Base-by-base conservation (phyloP, 2,329 filamentous ascomycete species). In the Cladophialophora carrionii region DNA sequence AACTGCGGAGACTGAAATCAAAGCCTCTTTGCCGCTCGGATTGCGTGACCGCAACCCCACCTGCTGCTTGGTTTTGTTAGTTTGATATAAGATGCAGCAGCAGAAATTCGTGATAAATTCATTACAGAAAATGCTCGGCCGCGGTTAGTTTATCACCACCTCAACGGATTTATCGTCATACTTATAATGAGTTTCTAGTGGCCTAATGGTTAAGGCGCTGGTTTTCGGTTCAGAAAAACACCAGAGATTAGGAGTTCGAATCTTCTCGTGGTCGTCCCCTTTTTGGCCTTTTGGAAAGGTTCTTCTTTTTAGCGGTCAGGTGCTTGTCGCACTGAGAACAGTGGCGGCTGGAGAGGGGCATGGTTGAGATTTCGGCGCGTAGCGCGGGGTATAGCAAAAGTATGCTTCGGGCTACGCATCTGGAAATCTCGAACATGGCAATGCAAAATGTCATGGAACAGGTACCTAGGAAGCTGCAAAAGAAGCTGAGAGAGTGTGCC, bases 151-250 rank as follows among this genome's bases (percentile, higher is more conserved):
- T 20, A 17, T n/a, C 22, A 52, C 22, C 20, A n/a, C 48, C 48
- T 20, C 26, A 24, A 9, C 22, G 17, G 7, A 20, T 22, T 52
- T 6, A 8, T n/a, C 26, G 20, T 29, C 72, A 72, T 43, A 14
- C 37, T 43, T n/a, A 43, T 3, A 43, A n/a, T 14, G 37, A 17
- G 37, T 43, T 43, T 68, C 73, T 70, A 68, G 73, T 75, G 73
- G 74, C 74, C 73, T 75, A 75, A 75, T 75, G 74, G 74, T 73
- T 72, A 76, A 75, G 73, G 74, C 74, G 71, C 72, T 75, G 73
- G 74, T 75, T 75, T 76, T 75, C 74, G 74, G 74, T 43, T 8
- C 17, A 43, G 37, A 43, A 43, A n/a, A 2, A n/a, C 17, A 29
- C 52, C 52, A 55, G 31, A 55, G 52, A 55, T 55, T 55, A n/a